Percentiles rank a stretch among this genome's conserved stretches.
phyloP scores from a whole-genome alignment of 495 filamentous ascomycete genomes.

The Haplographium delicatum region DNA sequence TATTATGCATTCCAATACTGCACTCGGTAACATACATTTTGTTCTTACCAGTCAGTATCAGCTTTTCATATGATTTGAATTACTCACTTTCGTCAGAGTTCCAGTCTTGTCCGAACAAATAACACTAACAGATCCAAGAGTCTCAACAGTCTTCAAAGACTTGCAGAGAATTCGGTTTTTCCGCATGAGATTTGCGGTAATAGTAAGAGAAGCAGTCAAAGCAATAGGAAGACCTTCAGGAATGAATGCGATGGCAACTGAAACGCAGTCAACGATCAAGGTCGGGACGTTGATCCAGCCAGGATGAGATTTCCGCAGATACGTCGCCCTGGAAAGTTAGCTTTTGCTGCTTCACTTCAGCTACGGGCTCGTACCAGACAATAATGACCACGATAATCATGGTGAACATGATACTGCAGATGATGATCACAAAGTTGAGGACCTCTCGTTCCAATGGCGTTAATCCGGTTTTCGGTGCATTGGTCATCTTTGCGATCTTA shows the following conservation, averaged over 20 bases:
- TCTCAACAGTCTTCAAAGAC: constrained; percentile 48
- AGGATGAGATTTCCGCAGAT: constrained; percentile 54
- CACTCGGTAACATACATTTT: constrained; percentile 57
- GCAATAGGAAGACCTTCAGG: constrained; percentile 67
- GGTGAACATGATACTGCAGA: constrained; percentile 49
- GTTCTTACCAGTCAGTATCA: constrained; percentile 34
- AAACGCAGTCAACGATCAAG: constrained; percentile 62
- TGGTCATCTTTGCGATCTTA: constrained; percentile 63
- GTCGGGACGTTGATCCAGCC: constrained; percentile 63
- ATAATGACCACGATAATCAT: constrained; percentile 51
- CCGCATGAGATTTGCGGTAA: constrained; percentile 33
- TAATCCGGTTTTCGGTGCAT: constrained; percentile 51
- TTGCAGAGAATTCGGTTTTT: constrained; percentile 32
- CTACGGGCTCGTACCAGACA: constrained; percentile 43
- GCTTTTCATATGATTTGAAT: background rate
- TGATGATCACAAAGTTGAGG: constrained; percentile 59
- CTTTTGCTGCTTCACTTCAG: background rate
- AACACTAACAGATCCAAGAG: constrained; percentile 59
- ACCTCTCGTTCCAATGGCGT: constrained; percentile 67
- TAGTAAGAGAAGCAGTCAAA: constrained; percentile 52
- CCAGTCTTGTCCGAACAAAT: constrained; percentile 56
- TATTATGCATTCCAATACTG: constrained; percentile 36
- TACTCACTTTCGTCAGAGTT: constrained; percentile 23
- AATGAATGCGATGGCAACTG: constrained; percentile 67
- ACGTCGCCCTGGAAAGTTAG: constrained; percentile 45